Evolutionary conservation across 2,329 filamentous ascomycete species (phyloP), one percentile per base, ranked within the genome.

Genomic region (Cladobotryum mycophilum): DNA sequence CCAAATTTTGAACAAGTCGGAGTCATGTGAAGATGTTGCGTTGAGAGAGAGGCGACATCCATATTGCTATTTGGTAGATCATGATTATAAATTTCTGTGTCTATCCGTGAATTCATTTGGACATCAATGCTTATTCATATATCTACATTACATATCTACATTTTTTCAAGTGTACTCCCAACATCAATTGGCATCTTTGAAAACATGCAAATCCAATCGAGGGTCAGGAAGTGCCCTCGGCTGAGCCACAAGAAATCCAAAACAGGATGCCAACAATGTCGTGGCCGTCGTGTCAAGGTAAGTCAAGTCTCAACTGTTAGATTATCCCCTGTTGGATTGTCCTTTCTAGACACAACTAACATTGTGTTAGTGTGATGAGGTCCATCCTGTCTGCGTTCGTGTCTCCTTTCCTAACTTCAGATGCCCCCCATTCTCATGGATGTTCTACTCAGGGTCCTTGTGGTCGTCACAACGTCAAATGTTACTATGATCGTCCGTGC

Each of bases 201-300:
- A 30, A 30, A 30, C 9, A 30, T 30, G 25, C 25, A 30, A 30
- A 30, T 30, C 9, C 25, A 30, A 30, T 30, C 25, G 9, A 30
- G 25, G 9, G 25, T 30, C 9, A 30, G 9, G 9, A 30, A 30
- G 25, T 30, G 25, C 8, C 60, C 61, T 22, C 56, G 58, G 14
- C 50, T 62, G 35, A 61, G 62, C 49, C 58, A 63, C 49, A 60
- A 55, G 20, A 63, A 69, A 48, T 63, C 61, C n/a, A 62, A 53
- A 51, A 62, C 55, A n/a, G 60, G 61, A n/a, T 63, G 60, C 52
- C 50, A 48, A n/a, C 53, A 58, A 14, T 62, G 60, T 47, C 56
- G 59, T 25, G 53, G 55, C n/a, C 55, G 61, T 22, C 60, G 59
- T 22, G 60, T 62, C 45, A 63, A 63, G 56, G 60, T 61, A 49